Evolutionary conservation across 2,329 filamentous ascomycete species (phyloP), one percentile per base, ranked within the genome.

Genomic region (Colletotrichum zoysiae): DNA sequence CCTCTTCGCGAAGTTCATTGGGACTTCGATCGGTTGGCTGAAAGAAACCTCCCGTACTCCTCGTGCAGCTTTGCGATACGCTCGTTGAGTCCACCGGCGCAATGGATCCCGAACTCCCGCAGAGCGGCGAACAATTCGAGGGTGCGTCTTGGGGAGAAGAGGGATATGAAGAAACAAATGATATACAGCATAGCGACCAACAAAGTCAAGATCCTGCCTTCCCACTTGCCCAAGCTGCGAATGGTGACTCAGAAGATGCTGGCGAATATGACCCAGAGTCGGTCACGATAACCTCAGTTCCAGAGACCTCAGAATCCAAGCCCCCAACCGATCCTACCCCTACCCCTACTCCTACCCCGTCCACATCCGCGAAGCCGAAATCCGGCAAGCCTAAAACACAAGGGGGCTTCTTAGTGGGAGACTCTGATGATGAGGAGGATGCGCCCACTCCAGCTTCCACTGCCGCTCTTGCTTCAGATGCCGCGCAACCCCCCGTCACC

Each of bases 401-500:
- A 33, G 88, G 87, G 53, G 88, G 88, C 56, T 90, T 90, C 80
- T 81, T 90, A 78, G 84, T 90, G 76, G 87, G 86, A 78, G 88
- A 87, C 65, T 90, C 88, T 40, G 88, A 90, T 74, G 87, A 88
- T 44, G 88, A 89, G 76, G 88, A 88, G 5, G 78, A 82, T 38
- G 76, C 65, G 56, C 56, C 63, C 11, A 69, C 65, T 26, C 61
- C 73, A 18, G 67, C 65, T 30, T 70, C 73, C 20, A 70, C 35
- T 64, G n/a, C 51, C 18, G 58, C 51, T 33, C 50, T 51, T 26
- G 70, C 56, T 44, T 33, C 46, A n/a, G 35, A 33, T 33, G 56
- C 60, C 6, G 62, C 60, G 23, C 62, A 69, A 30, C 51, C 55
- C 33, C 46, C 63, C 40, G 35, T 50, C 35, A 53, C 59, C 11